Evolutionary conservation across 2,329 filamentous ascomycete genomes (phyloP).

Genomic region (Penicillium decumbens): DNA sequence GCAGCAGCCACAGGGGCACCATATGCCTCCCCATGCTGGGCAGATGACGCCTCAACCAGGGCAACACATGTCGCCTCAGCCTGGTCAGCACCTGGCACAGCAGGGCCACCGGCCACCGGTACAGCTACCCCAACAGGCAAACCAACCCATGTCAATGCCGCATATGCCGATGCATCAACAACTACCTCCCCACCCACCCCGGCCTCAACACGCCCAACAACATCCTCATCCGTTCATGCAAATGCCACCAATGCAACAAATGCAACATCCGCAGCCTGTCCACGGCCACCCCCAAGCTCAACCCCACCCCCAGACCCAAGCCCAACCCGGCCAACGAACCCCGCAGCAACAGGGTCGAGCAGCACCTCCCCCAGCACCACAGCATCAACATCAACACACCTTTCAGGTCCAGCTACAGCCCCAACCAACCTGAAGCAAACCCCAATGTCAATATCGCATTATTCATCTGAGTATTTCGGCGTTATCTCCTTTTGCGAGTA

Average conservation of each 20-base stretch:
- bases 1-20: conserved; percentile 7
- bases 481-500: background rate
- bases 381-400: conserved; percentile 26
- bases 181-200: conserved; percentile 13
- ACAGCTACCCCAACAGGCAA: conserved; percentile 9
- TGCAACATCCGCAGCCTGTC: conserved; percentile 15
- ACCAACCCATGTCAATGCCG: conserved; percentile 19
- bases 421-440: conserved; percentile 16
- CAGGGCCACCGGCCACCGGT: background rate
- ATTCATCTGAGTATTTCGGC: background rate
- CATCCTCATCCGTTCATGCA: conserved; percentile 20
- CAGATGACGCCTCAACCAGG: conserved; percentile 11
- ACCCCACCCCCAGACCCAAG: conserved; percentile 11
- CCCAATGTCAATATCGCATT: background rate
- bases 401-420: conserved; percentile 25
- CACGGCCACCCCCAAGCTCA: conserved; percentile 14
- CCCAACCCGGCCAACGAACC: conserved; percentile 3
- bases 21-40: conserved; percentile 8
- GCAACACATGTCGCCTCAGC: conserved; percentile 9
- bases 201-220: conserved; percentile 7
- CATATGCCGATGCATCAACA: conserved; percentile 25
- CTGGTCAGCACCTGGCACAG: conserved; percentile 14
- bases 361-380: conserved; percentile 23
- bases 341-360: conserved; percentile 15
- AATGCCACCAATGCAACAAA: conserved; percentile 22